These are phyloP conservation scores for Fraxinus greggii DNA, from an alignment of 305 asterid genomes.

Conservation along the genomic window DNA sequence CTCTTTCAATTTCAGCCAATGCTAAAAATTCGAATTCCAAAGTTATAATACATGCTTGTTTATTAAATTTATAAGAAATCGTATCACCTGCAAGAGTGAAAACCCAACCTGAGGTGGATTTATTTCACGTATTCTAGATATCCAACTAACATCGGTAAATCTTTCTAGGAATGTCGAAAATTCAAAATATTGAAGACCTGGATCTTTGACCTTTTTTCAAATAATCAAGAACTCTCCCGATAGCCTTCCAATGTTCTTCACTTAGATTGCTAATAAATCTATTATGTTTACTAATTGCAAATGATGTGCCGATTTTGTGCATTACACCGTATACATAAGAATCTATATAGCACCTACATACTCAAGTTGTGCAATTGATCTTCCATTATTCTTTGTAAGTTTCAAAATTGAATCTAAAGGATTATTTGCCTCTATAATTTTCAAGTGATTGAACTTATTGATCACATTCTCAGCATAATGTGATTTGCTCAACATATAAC, in stretches of 20 bases:
- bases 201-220: background rate
- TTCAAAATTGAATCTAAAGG: no score
- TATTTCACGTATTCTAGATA: no score
- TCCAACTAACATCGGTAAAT: background rate
- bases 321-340: background rate
- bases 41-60: no score
- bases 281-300: background rate
- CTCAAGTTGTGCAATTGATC: background rate
- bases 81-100: no score
- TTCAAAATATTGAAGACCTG: background rate
- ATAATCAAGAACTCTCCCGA: background rate
- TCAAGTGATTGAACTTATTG: background rate
- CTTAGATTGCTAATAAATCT: background rate
- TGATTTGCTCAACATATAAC: background rate
- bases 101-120: no score
- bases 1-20: no score
- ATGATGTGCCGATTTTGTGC: background rate
- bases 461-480: background rate
- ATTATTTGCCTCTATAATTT: background rate
- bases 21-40: no score
- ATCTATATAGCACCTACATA: background rate
- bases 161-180: background rate
- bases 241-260: background rate
- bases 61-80: no score
- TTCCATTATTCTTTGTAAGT: background rate